These are phyloP conservation scores for Penicillium coffeae DNA, from an alignment of 495 filamentous ascomycete species.

Conservation along the genomic window DNA sequence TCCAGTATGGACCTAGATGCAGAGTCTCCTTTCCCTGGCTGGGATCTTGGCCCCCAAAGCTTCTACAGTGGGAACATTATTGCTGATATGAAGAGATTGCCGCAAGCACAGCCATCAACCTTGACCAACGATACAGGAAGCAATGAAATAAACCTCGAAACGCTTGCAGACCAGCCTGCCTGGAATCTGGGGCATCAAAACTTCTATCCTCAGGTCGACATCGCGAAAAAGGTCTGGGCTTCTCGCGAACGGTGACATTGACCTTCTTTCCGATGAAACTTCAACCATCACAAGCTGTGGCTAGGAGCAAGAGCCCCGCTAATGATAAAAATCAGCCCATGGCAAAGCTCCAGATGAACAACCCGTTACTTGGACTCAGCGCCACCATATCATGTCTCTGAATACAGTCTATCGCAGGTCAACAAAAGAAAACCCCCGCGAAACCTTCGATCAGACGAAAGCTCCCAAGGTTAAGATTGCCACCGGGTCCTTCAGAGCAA, in stretches of 20 bases:
- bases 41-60: slow-evolving; percentile 5
- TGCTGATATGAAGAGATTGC: background rate
- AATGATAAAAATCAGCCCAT: too few species aligned
- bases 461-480: too few species aligned
- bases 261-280: too few species aligned
- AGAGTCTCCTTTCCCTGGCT: background rate
- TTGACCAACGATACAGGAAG: background rate
- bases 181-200: slow-evolving; percentile 27
- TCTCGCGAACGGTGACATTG: background rate
- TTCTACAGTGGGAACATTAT: background rate
- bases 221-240: background rate
- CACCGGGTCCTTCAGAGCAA: too few species aligned
- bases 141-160: background rate
- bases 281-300: background rate
- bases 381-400: too few species aligned
- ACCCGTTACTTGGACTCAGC: too few species aligned
- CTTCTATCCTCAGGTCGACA: slow-evolving; percentile 15
- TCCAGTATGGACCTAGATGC: background rate
- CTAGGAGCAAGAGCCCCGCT: background rate
- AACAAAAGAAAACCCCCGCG: too few species aligned
- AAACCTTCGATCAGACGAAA: too few species aligned
- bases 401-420: too few species aligned
- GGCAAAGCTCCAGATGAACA: background rate
- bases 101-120: background rate
- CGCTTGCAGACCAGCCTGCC: background rate